These are phyloP conservation scores for Chytriomyces hyalinus DNA, from an alignment of 192 early-diverging fungal genomes.

Conservation along the genomic window DNA sequence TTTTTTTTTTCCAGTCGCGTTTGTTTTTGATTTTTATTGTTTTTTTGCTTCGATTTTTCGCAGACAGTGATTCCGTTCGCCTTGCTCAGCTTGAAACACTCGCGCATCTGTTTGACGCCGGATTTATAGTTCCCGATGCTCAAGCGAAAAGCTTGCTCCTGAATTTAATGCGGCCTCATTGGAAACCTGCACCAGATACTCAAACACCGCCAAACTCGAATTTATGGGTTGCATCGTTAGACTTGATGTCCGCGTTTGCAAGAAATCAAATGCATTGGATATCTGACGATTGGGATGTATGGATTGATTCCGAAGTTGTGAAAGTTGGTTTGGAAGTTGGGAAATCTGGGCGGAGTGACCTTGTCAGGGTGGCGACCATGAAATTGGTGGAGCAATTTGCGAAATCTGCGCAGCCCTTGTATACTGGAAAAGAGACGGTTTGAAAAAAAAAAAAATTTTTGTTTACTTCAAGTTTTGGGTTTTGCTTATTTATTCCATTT, in stretches of 20 bases:
- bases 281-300: background rate
- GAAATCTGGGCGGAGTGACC: constrained; percentile 17
- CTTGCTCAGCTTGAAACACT: background rate
- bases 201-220: background rate
- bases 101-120: background rate
- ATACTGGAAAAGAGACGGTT: background rate
- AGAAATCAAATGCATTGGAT: constrained; percentile 6
- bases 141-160: constrained; percentile 22
- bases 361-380: constrained; percentile 36
- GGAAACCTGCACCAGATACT: background rate
- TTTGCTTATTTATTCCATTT: background rate
- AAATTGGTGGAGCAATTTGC: constrained; percentile 49
- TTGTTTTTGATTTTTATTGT: background rate
- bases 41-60: background rate
- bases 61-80: background rate
- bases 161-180: background rate
- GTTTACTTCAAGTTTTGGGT: background rate
- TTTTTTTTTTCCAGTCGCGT: background rate
- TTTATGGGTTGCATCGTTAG: constrained; percentile 32
- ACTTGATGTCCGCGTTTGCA: constrained; percentile 39
- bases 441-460: background rate
- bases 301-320: too few relatives aligned
- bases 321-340: too few relatives aligned
- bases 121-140: background rate
- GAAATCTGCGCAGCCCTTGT: constrained; percentile 5